Base-by-base conservation (phyloP, 2,329 filamentous ascomycete genomes). In the Aspergillus vadensis region DNA sequence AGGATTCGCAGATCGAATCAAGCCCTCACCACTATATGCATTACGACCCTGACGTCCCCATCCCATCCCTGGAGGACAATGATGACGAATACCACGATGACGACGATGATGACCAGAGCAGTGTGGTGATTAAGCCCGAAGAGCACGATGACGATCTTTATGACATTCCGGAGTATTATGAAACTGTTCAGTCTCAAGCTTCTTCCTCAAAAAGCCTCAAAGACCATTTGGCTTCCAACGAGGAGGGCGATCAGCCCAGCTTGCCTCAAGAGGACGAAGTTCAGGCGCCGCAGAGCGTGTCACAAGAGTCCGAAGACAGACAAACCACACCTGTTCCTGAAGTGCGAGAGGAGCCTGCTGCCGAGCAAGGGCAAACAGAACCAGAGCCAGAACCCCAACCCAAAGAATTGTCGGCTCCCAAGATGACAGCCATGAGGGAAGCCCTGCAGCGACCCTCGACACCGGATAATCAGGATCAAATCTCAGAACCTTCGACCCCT, bases 1-100 rank as follows among this genome's bases (percentile, higher is more conserved):
- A 86, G 3, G 87, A 87, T 2, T 85, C 86, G 1, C 78, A 80
- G n/a, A 80, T 83, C 2, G 83, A 82, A 62, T 86, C 85, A 2
- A 87, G 76, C 66, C 83, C 86, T 12, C 82, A 85, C 61, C 83
- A 80, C n/a, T 82, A 78, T 60, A 80, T 86, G 52, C 79, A 86
- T 32, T 83, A 92, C 61, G 92, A 98, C 72, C 94, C 94, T 6
- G 94, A 98, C 74, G 85, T 95, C 43, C 91, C 94, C 0, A 91
- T 97, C 67, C 93, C 91, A 19, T 96, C 91, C 38, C 89, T 92
- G 14, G 94, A 97, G 76, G 87, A 87, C 65, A 84, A 81, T 48
- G 77, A 81, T 25, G 77, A 83, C 15, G 52, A 66, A 55, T 77
- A 81, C 25, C 77, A 83, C 27, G 54, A 66, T 57, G 60, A 65